Conservation (phyloP, 176 grass and related monocot species). For the Rhynchospora tenuis region DNA sequence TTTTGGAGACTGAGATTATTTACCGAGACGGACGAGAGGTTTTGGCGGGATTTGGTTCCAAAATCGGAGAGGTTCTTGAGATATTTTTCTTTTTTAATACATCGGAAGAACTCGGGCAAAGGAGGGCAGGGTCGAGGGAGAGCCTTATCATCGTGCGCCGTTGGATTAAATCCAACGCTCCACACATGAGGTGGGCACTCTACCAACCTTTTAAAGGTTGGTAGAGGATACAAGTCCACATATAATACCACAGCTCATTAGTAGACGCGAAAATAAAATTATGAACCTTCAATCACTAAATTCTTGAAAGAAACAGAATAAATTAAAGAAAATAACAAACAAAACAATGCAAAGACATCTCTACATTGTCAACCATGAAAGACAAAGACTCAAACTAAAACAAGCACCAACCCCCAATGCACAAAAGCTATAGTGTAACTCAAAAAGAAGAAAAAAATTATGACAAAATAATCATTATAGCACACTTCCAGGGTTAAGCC, state of each 20-base stretch:
- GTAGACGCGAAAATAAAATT: background rate
- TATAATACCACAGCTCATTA: background rate
- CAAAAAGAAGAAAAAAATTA: background rate
- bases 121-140: no score
- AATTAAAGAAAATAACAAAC: conserved; percentile 18
- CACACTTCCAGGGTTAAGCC: conserved; percentile 38
- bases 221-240: no score
- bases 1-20: no score
- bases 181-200: no score
- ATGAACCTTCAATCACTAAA: conserved; percentile 15
- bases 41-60: no score
- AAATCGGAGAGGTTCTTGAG: no score
- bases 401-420: background rate
- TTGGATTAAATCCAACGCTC: no score
- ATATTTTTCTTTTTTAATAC: no score
- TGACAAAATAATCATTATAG: conserved; percentile 3
- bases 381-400: background rate
- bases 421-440: background rate
- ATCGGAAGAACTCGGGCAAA: no score
- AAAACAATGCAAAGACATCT: conserved; percentile 12
- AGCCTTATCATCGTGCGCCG: no score
- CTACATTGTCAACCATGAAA: conserved; percentile 11
- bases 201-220: no score
- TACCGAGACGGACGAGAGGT: no score
- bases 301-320: conserved; percentile 11